Conservation (phyloP, 768 basidiomycete species). For the Strobilomyces dryophilus region DNA sequence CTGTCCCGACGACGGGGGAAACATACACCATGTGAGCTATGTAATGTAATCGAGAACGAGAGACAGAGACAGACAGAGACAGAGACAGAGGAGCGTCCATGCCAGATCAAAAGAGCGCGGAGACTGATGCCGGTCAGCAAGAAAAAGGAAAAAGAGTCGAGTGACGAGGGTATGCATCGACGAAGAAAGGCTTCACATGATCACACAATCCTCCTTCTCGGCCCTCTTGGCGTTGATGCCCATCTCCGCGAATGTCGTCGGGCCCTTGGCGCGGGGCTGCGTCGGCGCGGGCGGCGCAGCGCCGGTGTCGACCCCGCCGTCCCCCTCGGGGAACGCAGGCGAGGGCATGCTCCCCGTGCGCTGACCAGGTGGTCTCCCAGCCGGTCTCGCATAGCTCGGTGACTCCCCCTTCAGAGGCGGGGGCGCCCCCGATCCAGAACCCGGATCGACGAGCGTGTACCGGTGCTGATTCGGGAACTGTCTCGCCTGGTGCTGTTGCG, state of each 20-base stretch:
- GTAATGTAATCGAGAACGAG: too few relatives aligned
- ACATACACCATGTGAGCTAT: too few relatives aligned
- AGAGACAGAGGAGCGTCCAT: too few relatives aligned
- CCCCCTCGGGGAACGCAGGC: slow-evolving; percentile 6
- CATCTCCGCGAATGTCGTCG: slow-evolving; percentile 92
- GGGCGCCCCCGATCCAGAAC: slow-evolving; percentile 8
- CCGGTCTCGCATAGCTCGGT: slow-evolving; percentile 25
- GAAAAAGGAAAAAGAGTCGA: background rate
- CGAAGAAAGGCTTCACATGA: slow-evolving; percentile 68
- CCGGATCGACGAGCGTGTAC: slow-evolving; percentile 47
- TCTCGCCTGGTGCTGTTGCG: too few relatives aligned
- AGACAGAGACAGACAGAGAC: too few relatives aligned
- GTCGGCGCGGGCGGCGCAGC: too few relatives aligned
- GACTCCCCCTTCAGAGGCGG: slow-evolving; percentile 17
- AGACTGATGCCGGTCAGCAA: too few relatives aligned
- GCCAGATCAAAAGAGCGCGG: too few relatives aligned
- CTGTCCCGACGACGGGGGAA: too few relatives aligned
- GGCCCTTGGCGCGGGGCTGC: slow-evolving; percentile 33
- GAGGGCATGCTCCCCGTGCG: slow-evolving; percentile 20
- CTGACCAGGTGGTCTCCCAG: slow-evolving; percentile 32
- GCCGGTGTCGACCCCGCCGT: background rate
- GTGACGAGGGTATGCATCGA: too few relatives aligned
- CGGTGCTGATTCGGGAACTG: slow-evolving; percentile 39
- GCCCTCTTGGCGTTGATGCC: slow-evolving; percentile 76
- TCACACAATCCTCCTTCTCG: slow-evolving; percentile 78